Base-by-base conservation (phyloP, 805 yeast genomes). In the Torulaspora quercuum region DNA sequence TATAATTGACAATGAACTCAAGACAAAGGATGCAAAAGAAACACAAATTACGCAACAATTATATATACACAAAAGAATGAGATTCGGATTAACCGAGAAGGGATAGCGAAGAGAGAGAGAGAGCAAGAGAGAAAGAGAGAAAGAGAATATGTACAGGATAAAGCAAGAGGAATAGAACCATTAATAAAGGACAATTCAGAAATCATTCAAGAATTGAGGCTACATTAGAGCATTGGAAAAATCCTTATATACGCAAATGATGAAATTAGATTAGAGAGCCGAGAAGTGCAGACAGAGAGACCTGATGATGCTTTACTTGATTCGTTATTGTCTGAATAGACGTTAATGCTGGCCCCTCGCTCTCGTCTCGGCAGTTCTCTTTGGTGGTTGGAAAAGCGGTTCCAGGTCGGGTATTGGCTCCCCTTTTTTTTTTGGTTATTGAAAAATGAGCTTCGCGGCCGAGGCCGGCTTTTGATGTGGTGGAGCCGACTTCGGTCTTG, bases 181-280 rank as follows among this genome's bases (percentile, higher is more conserved):
- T n/a, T n/a, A n/a, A n/a, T n/a, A n/a, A n/a, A n/a, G n/a, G n/a
- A n/a, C n/a, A n/a, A n/a, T n/a, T n/a, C n/a, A n/a, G n/a, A n/a
- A n/a, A n/a, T n/a, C n/a, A n/a, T n/a, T n/a, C n/a, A n/a, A n/a
- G n/a, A n/a, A n/a, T n/a, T n/a, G n/a, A n/a, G n/a, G n/a, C n/a
- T n/a, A n/a, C n/a, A n/a, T n/a, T n/a, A n/a, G n/a, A n/a, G 19
- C 6, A n/a, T 18, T 13, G 14, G 25, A 10, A 29, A 29, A 29
- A 22, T 31, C 17, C 35, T 20, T 21, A 31, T 22, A 31, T 16
- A 22, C 35, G 26, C 26, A 26, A 26, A n/a, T n/a, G n/a, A n/a
- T n/a, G n/a, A n/a, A n/a, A n/a, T n/a, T n/a, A n/a, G n/a, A n/a
- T n/a, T n/a, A n/a, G n/a, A n/a, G n/a, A n/a, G n/a, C n/a, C n/a